phyloP scores from a whole-genome alignment of 106 monocot species.

The Xerophyta viscosa region DNA sequence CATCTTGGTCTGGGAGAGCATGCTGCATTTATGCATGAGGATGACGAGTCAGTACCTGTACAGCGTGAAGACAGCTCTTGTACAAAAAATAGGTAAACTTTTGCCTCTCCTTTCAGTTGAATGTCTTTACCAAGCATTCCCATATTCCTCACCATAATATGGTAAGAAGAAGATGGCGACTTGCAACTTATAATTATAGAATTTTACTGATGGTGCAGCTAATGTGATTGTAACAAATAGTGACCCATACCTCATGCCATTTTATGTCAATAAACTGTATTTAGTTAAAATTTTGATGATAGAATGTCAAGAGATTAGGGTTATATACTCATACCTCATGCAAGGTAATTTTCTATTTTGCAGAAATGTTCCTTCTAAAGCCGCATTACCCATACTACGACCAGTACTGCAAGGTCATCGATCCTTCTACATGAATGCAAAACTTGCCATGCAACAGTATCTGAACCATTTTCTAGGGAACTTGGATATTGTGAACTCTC shows the following conservation, averaged over 20 bases:
- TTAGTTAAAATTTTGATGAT: background rate
- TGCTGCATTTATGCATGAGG: conserved; percentile 67
- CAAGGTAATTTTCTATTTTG: conserved; percentile 16
- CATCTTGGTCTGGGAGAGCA: conserved; percentile 82
- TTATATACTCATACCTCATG: background rate
- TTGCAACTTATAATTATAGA: too few relatives aligned
- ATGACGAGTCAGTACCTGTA: conserved; percentile 67
- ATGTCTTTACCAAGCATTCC: background rate
- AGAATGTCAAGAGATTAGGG: background rate
- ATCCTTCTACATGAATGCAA: conserved; percentile 79
- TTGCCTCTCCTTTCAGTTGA: background rate
- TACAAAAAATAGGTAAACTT: conserved; percentile 58
- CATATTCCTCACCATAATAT: background rate
- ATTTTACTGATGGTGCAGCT: too few relatives aligned
- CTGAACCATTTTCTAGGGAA: conserved; percentile 93
- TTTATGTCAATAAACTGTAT: too few relatives aligned
- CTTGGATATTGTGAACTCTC: conserved; percentile 93
- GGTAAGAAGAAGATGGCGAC: background rate
- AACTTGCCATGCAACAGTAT: conserved; percentile 95
- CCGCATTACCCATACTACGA: conserved; percentile 80
- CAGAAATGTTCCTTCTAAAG: conserved; percentile 96
- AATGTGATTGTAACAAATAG: too few relatives aligned
- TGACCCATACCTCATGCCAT: too few relatives aligned
- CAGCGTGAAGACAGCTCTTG: conserved; percentile 67
- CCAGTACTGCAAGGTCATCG: conserved; percentile 80